phyloP scores from a whole-genome alignment of 2,329 filamentous ascomycete genomes.

The Lasiodiplodia hormozganensis region DNA sequence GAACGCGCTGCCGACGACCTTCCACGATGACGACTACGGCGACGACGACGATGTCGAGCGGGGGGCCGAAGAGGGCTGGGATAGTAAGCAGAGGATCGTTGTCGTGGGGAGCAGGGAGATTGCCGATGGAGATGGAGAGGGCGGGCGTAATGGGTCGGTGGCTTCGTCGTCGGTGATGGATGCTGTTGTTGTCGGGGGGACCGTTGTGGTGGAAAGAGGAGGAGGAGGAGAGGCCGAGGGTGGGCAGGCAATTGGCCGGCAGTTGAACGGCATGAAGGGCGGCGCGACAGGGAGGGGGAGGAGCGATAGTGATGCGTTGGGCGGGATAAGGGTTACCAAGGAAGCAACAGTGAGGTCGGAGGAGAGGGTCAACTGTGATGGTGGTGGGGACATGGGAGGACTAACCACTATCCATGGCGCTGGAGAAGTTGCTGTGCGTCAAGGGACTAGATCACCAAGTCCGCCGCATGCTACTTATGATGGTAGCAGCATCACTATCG shows the following conservation, averaged over 20 bases:
- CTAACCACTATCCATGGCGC: not conserved
- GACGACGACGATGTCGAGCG: not conserved
- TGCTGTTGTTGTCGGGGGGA: not conserved
- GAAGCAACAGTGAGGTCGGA: slow-evolving; percentile 7
- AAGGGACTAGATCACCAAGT: not conserved
- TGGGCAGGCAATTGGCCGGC: not conserved
- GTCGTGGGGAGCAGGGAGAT: not conserved
- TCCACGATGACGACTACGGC: not conserved
- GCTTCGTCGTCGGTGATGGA: not conserved
- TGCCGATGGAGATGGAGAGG: not conserved
- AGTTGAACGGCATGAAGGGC: not conserved
- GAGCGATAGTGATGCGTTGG: not conserved
- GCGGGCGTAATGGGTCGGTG: not conserved
- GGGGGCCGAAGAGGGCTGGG: not conserved
- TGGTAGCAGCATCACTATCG: not conserved
- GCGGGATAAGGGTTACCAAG: slow-evolving; percentile 16
- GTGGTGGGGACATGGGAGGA: not conserved
- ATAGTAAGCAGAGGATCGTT: slow-evolving; percentile 9
- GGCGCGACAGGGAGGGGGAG: not conserved
- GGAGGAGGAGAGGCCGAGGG: not conserved
- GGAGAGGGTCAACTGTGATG: not conserved
- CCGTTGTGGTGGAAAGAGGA: not conserved
- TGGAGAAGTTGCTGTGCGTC: not conserved
- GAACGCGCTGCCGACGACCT: slow-evolving; percentile 9
- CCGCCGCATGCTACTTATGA: not conserved